Base-by-base conservation (phyloP, 768 basidiomycete species). In the Chiua virens region DNA sequence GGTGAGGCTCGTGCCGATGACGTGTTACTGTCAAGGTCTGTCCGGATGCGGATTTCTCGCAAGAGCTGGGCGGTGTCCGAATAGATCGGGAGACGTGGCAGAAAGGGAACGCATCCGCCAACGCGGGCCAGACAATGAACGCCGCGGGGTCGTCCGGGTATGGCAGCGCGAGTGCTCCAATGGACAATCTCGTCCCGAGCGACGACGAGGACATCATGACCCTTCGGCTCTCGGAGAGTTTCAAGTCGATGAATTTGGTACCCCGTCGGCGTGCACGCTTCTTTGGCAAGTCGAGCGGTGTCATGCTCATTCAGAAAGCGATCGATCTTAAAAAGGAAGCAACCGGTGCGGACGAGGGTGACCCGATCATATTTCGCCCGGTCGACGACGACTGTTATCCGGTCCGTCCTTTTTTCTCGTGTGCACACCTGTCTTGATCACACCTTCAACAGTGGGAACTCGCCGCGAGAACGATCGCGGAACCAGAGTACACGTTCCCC, bases 31-130 rank as follows among this genome's bases (percentile, higher is more conserved):
- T 30, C 28, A 30, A 50, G 86, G 72, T 89, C 40, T 83, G 79
- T 57, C 85, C 86, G 13, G 82, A 86, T 44, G 79, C 80, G 40
- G 79, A 83, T 47, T 75, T 85, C 28, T 74, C 82, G 20, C 76
- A 75, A 50, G 82, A 87, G 56, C 68, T 87, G 10, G 81, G 80
- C 15, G 72, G 72, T 22, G 47, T 60, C 25, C 57, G 54, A 5
- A 66, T 77, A 32, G 79, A 73, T 61, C 69, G 65, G 47, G 73
- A 75, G 37, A 54, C 50, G 1, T 78, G 74, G 69, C 53, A 60
- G 21, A 66, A 42, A 34, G 50, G 56, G n/a, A 52, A 25, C 51
- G 23, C 41, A 46, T 21, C 28, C 28, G 9, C 28, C 10, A 30
- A 30, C 9, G 5, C 28, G 5, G 28, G n/a, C n/a, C n/a, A n/a